Percentiles rank a stretch among this genome's conserved stretches.
These are phyloP conservation scores for Grifola frondosa DNA, from an alignment of 1,284 basidiomycete species.

Conservation along the genomic window DNA sequence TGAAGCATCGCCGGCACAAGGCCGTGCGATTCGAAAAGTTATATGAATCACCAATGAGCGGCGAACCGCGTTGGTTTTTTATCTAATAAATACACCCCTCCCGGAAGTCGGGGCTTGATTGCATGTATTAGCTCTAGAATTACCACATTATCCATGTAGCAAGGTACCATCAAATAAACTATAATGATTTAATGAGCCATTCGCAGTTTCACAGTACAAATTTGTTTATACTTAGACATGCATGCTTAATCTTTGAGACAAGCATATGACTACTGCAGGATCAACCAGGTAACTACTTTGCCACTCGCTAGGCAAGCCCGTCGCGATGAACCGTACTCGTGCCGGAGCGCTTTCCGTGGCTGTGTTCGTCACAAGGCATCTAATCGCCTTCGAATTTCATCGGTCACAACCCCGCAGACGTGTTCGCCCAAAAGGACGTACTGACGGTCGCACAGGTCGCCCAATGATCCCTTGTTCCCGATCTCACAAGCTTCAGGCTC, in stretches of 20 bases:
- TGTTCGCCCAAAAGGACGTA: slow-evolving; percentile 16
- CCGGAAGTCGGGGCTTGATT: slow-evolving; percentile 54
- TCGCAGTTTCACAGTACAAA: slow-evolving; percentile 64
- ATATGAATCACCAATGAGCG: slow-evolving; percentile 61
- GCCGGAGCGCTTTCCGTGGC: slow-evolving; percentile 18
- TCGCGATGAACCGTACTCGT: slow-evolving; percentile 16
- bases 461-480: slow-evolving; percentile 38
- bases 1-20: slow-evolving; percentile 55
- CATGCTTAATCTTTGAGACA: slow-evolving; percentile 71
- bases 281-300: slow-evolving; percentile 62
- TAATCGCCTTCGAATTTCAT: slow-evolving; percentile 11
- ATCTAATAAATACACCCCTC: slow-evolving; percentile 63
- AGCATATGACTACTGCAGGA: slow-evolving; percentile 72
- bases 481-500: slow-evolving; percentile 42
- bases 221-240: slow-evolving; percentile 61
- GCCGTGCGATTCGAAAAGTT: slow-evolving; percentile 57
- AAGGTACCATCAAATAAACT: slow-evolving; percentile 61
- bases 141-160: slow-evolving; percentile 64
- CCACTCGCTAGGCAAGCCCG: slow-evolving; percentile 7
- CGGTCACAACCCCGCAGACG: slow-evolving; percentile 11
- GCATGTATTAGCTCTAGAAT: slow-evolving; percentile 66
- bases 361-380: slow-evolving; percentile 21
- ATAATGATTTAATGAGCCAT: slow-evolving; percentile 71
- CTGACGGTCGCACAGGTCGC: slow-evolving; percentile 20
- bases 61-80: slow-evolving; percentile 57